Percentiles rank a stretch among this genome's conserved stretches.
These are phyloP conservation scores for Stephanodiscus minutulus DNA, from an alignment of 108 stramenopile genomes.

Conservation along the genomic window DNA sequence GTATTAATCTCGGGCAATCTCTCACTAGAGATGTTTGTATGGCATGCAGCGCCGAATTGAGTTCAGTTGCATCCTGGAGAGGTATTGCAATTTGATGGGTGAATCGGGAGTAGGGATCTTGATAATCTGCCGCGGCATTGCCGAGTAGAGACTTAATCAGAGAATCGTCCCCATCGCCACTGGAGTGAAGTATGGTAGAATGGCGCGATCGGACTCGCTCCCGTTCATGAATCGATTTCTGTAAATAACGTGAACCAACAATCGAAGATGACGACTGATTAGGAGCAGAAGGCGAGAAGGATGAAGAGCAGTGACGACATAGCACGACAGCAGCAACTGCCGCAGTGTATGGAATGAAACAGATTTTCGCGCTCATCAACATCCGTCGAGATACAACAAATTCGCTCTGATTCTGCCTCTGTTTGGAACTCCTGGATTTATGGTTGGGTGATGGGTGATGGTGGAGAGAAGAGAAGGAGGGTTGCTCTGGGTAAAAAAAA, in stretches of 20 bases:
- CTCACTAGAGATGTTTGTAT: constrained; percentile 79
- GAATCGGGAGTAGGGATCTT: constrained; percentile 38
- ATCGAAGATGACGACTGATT: background rate
- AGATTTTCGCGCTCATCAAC: no score
- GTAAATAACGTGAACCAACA: background rate
- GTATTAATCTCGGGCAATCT: constrained; percentile 75
- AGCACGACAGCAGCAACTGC: background rate
- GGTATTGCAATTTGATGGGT: constrained; percentile 84
- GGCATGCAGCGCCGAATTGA: constrained; percentile 69
- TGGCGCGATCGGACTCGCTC: constrained; percentile 1
- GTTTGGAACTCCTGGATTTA: no score
- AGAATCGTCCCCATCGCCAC: background rate
- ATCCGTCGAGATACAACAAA: no score
- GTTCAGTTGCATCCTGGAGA: constrained; percentile 69
- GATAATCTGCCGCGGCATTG: constrained; percentile 15
- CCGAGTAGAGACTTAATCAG: constrained; percentile 15
- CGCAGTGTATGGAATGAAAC: background rate
- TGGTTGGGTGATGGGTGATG: no score
- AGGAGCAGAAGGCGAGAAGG: background rate
- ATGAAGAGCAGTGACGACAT: background rate
- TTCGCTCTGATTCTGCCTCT: no score
- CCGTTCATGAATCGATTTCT: background rate
- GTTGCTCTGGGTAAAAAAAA: no score
- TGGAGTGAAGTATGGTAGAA: background rate
- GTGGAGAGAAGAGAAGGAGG: no score